Conservation (phyloP, 108 stramenopile species). For the Heterococcus sp. region DNA sequence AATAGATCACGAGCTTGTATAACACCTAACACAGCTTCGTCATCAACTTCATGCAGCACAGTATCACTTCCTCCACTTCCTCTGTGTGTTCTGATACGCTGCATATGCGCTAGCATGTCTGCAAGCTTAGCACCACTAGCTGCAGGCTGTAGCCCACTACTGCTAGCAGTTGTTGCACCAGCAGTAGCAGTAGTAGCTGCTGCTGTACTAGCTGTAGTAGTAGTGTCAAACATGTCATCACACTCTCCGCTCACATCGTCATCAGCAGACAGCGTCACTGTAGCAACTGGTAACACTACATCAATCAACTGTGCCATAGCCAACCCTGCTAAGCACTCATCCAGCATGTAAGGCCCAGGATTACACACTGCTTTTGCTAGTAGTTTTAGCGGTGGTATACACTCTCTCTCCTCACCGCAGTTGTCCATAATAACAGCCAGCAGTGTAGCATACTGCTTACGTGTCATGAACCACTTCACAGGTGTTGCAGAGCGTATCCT, state of each 20-base stretch:
- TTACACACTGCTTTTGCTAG: neutral
- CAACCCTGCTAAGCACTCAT: neutral
- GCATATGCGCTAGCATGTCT: too few relatives aligned
- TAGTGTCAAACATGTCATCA: too few relatives aligned
- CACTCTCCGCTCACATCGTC: too few relatives aligned
- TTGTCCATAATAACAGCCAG: neutral
- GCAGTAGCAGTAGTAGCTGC: neutral
- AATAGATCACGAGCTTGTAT: neutral
- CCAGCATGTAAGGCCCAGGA: neutral
- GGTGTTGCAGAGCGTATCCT: neutral
- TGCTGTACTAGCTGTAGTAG: neutral
- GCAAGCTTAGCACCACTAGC: neutral
- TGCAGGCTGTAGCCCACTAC: neutral
- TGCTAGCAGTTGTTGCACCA: neutral
- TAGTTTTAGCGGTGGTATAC: neutral
- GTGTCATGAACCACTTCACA: neutral
- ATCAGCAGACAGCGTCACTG: neutral
- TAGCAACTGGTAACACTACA: neutral
- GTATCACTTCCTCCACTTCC: neutral
- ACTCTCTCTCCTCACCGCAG: neutral
- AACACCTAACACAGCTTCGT: too few relatives aligned
- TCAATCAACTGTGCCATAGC: neutral
- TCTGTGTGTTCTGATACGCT: too few relatives aligned
- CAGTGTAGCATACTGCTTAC: neutral
- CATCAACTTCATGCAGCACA: neutral